Evolutionary conservation across 805 yeast species (phyloP), one percentile per base, ranked within the genome.

Genomic region (Debaryomyces castellii): DNA sequence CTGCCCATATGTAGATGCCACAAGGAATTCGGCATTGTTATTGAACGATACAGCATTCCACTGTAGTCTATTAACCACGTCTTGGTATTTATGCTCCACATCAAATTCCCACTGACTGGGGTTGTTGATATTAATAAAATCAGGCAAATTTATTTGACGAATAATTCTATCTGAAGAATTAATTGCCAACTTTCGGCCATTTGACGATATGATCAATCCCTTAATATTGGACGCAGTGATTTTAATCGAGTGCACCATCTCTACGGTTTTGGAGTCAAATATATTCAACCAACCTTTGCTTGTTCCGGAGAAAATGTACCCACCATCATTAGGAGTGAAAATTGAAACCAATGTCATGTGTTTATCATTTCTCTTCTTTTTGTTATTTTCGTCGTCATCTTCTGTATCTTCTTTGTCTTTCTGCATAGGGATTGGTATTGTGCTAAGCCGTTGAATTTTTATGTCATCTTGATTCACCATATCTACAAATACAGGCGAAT

Each of bases 1-100:
- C 52, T 71, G 75, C 10, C 96, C 96, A 61, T 81, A 83, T 0
- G 96, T 87, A 0, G 96, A 83, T 0, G 97, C 97, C 43, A 89
- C 83, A n/a, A 91, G 65, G 60, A 87, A 91, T 47, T 92, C 97
- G 5, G 81, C 79, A 52, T 81, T 82, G 46, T 83, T 81, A 52
- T 87, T 87, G 66, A 87, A 84, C 8, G 82, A 69, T 3, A 89
- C 82, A 0, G 89, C 74, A 60, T 89, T 90, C 97, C 97, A 91
- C 60, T 89, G 96, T 40, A 89, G 71, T 51, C 85, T 71, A 64
- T 89, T 91, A 28, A 91, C 96, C 40, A 89, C 89, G 63, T 91
- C 97, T 63, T 90, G 96, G 59, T 89, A 91, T 57, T 81, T 83
- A 59, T 87, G 92, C 52, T 85, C 91, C 5, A 84, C 69, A 45